Evolutionary conservation across 352 stramenopile species (phyloP).

Genomic region (Achlya hypogyna): DNA sequence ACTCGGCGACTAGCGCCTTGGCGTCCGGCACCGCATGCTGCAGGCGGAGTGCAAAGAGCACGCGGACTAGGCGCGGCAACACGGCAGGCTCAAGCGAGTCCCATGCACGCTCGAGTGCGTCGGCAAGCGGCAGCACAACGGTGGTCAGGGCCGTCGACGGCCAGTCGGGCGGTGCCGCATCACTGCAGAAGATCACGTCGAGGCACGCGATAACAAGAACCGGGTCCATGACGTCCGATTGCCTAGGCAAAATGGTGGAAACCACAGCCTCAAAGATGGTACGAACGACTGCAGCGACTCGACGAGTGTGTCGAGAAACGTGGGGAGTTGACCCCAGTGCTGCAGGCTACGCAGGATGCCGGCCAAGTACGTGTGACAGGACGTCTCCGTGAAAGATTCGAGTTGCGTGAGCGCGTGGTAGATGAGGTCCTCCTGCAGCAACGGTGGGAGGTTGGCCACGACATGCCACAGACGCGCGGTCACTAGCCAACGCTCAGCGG

Average conservation of each 20-base stretch:
- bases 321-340: constrained; percentile 5
- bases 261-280: neutral
- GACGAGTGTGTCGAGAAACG: constrained; percentile 12
- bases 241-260: neutral
- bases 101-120: neutral
- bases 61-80: neutral
- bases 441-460: neutral
- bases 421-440: constrained; percentile 7
- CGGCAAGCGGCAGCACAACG: neutral
- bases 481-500: neutral
- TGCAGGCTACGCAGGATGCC: constrained; percentile 5
- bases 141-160: neutral
- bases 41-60: neutral
- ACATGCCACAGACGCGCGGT: constrained; percentile 3
- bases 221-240: neutral
- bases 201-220: neutral
- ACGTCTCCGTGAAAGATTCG: constrained; percentile 8
- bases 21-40: neutral
- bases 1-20: neutral
- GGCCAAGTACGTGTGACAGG: neutral
- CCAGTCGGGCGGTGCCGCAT: neutral
- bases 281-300: constrained; percentile 7
- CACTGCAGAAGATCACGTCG: neutral
- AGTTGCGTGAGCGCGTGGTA: constrained; percentile 1
- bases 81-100: neutral